Conservation (phyloP, 768 basidiomycete genomes). For the Trametes cingulata region DNA sequence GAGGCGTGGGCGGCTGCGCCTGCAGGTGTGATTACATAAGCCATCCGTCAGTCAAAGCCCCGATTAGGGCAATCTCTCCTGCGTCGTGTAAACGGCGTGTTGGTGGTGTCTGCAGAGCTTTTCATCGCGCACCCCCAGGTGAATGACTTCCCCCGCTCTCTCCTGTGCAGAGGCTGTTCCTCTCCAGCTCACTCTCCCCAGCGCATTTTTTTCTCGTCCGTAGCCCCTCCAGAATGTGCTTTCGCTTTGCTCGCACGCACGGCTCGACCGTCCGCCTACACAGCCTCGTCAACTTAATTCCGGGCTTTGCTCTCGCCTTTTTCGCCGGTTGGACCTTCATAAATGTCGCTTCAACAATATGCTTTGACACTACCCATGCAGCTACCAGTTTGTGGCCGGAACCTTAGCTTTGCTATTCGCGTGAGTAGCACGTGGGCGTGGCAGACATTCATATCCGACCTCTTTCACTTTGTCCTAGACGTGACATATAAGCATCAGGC, state of each 20-base stretch:
- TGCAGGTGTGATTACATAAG: constrained; percentile 10
- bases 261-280: background rate
- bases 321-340: constrained; percentile 14
- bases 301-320: constrained; percentile 6
- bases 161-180: constrained; percentile 29
- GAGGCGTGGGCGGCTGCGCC: constrained; percentile 7
- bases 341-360: constrained; percentile 4
- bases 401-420: constrained; percentile 26
- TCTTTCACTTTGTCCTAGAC: constrained; percentile 23
- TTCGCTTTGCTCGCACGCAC: background rate
- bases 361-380: constrained; percentile 15
- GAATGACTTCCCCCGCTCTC: constrained; percentile 24
- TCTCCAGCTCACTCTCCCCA: constrained; percentile 16
- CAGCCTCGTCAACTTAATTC: constrained; percentile 9
- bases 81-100: constrained; percentile 33
- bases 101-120: constrained; percentile 31
- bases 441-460: constrained; percentile 23
- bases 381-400: constrained; percentile 10
- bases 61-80: constrained; percentile 9
- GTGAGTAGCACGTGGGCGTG: constrained; percentile 27
- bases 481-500: constrained; percentile 26
- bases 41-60: background rate
- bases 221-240: background rate
- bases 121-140: constrained; percentile 25
- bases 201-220: constrained; percentile 12